These are phyloP conservation scores for Rhododendron simsii DNA, from an alignment of 148 eudicot species.

Conservation along the genomic window DNA sequence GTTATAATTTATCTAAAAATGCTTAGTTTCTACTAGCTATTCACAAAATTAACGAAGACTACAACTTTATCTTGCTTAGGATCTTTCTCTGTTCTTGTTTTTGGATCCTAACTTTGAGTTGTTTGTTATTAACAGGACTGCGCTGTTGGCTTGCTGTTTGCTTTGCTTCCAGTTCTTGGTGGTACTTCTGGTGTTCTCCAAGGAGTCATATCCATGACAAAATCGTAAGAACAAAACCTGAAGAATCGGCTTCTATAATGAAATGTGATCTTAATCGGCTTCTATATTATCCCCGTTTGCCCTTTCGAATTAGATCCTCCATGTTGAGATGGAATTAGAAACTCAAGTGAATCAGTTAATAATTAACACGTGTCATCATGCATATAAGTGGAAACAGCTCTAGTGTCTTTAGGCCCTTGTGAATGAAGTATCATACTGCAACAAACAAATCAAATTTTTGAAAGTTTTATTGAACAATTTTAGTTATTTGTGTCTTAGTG, in stretches of 20 bases:
- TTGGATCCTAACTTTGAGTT: background rate
- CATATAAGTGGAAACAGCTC: background rate
- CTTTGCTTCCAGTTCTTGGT: conserved; percentile 90
- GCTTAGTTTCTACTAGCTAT: background rate
- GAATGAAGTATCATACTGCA: conserved; percentile 1
- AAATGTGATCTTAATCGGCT: background rate
- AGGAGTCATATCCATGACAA: conserved; percentile 87
- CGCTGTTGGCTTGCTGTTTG: conserved; percentile 94
- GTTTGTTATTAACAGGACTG: conserved; percentile 63
- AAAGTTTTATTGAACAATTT: background rate
- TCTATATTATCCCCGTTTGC: background rate
- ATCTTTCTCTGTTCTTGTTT: conserved; percentile 7
- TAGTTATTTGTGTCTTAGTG: background rate
- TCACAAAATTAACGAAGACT: background rate
- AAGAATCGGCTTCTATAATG: background rate
- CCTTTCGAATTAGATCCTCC: background rate
- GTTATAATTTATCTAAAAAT: background rate
- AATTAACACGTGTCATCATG: background rate
- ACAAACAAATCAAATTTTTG: background rate
- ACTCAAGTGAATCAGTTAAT: background rate
- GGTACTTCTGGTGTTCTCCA: conserved; percentile 87
- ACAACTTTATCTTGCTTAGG: background rate
- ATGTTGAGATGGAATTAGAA: background rate
- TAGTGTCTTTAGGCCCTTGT: background rate
- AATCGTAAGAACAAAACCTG: conserved; percentile 59